These are phyloP conservation scores for Eucalyptus sp. DNA, from an alignment of 345 rosid genomes.

Conservation along the genomic window DNA sequence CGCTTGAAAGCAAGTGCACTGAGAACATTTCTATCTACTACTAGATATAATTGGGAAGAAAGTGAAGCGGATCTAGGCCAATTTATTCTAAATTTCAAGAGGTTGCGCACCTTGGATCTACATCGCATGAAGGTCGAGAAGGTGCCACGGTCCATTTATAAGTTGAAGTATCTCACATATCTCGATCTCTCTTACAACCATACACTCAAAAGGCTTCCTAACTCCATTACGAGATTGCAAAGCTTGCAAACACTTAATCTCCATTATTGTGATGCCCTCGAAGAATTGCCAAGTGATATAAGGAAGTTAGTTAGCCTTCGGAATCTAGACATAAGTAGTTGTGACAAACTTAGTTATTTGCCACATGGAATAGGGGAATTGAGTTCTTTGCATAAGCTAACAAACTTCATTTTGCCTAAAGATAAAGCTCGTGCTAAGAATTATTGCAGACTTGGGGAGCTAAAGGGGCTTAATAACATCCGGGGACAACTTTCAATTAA, in stretches of 20 bases:
- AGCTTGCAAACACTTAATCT: neutral
- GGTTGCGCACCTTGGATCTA: fast-evolving
- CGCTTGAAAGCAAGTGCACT: too few relatives aligned
- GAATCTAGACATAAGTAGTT: fast-evolving
- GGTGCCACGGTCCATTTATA: fast-evolving
- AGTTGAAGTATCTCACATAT: neutral
- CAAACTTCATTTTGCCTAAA: fast-evolving
- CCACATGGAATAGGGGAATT: neutral
- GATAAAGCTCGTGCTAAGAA: too few relatives aligned
- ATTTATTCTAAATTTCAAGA: fast-evolving
- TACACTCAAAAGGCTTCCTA: fast-evolving
- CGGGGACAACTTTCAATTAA: fast-evolving
- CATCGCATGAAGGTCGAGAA: fast-evolving
- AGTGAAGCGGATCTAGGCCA: fast-evolving
- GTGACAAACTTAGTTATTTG: fast-evolving
- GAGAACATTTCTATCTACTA: fast-evolving
- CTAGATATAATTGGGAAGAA: too few relatives aligned
- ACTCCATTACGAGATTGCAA: neutral
- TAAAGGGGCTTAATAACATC: fast-evolving
- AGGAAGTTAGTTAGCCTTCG: neutral
- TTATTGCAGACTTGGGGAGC: neutral
- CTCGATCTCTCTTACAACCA: fast-evolving
- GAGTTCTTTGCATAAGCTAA: fast-evolving
- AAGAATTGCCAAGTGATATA: neutral
- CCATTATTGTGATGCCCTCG: fast-evolving